phyloP scores from a whole-genome alignment of 768 basidiomycete genomes.

The Mycena vulgaris region DNA sequence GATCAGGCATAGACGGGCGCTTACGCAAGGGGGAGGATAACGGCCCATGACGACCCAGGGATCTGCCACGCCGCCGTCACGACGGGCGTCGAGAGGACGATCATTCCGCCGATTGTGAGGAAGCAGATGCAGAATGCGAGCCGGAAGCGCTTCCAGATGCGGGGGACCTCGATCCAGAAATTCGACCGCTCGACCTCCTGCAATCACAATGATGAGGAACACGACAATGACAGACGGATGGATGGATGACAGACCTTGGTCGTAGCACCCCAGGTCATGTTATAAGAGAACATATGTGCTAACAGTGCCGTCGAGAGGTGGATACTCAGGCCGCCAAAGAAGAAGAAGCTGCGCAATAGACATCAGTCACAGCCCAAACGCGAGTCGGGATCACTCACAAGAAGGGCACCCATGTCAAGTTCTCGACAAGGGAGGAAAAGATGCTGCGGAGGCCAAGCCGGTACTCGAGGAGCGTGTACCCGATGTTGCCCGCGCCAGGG shows the following conservation, averaged over 20 bases:
- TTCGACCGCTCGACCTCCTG: conserved; percentile 90
- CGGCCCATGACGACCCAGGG: conserved; percentile 75
- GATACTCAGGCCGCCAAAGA: conserved; percentile 83
- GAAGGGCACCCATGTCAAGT: conserved; percentile 78
- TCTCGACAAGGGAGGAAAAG: conserved; percentile 68
- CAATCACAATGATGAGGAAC: not conserved
- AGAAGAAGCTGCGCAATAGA: conserved; percentile 71
- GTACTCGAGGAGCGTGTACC: conserved; percentile 79
- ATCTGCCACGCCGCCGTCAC: conserved; percentile 80
- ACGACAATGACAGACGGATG: not conserved
- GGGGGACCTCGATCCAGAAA: conserved; percentile 92
- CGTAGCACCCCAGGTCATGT: conserved; percentile 85
- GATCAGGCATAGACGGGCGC: conserved; percentile 45
- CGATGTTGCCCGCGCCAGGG: conserved; percentile 78
- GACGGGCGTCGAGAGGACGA: conserved; percentile 67
- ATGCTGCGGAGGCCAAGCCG: conserved; percentile 72
- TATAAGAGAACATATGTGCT: conserved; percentile 82
- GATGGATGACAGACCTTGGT: conserved; percentile 62
- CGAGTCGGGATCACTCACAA: conserved; percentile 66
- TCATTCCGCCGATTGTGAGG: conserved; percentile 65
- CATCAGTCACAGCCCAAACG: not conserved
- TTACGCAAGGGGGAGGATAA: conserved; percentile 81
- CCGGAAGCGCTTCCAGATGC: conserved; percentile 87
- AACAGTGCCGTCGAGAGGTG: conserved; percentile 77
- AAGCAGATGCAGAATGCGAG: conserved; percentile 71